These are phyloP conservation scores for Fusarium phyllophilum DNA, from an alignment of 2,329 filamentous ascomycete genomes.

Conservation along the genomic window DNA sequence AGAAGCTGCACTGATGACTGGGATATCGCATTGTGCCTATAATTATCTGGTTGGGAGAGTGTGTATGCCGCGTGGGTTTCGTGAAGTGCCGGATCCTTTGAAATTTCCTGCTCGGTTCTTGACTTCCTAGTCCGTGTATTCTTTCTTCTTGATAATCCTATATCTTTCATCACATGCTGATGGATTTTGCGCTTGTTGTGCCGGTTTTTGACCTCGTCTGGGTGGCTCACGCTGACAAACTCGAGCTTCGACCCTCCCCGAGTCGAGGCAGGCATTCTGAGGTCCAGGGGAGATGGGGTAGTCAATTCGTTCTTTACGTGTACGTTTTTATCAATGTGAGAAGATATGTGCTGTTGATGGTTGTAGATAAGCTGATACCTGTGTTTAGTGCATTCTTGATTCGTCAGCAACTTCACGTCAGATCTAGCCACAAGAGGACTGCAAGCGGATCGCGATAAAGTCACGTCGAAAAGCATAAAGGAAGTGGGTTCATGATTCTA, in stretches of 20 bases:
- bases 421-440: neutral
- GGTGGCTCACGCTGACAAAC: conserved; percentile 3
- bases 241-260: neutral
- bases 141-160: neutral
- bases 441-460: neutral
- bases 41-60: neutral
- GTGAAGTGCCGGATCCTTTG: neutral
- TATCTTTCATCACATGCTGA: conserved; percentile 6
- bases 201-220: neutral
- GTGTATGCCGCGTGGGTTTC: too few species aligned
- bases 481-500: neutral
- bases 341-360: neutral
- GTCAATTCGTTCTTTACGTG: too few species aligned
- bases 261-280: neutral
- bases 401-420: neutral
- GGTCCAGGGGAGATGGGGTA: too few species aligned
- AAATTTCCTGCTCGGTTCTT: too few species aligned
- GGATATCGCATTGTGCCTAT: neutral
- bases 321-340: too few species aligned
- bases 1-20: neutral
- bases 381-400: neutral
- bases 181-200: conserved; percentile 3
- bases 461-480: neutral
- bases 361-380: neutral
- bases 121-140: neutral